Percentiles rank a stretch among this genome's conserved stretches.
Evolutionary conservation across 2,329 filamentous ascomycete species (phyloP).

Genomic region (Ceratocystis smalleyi): DNA sequence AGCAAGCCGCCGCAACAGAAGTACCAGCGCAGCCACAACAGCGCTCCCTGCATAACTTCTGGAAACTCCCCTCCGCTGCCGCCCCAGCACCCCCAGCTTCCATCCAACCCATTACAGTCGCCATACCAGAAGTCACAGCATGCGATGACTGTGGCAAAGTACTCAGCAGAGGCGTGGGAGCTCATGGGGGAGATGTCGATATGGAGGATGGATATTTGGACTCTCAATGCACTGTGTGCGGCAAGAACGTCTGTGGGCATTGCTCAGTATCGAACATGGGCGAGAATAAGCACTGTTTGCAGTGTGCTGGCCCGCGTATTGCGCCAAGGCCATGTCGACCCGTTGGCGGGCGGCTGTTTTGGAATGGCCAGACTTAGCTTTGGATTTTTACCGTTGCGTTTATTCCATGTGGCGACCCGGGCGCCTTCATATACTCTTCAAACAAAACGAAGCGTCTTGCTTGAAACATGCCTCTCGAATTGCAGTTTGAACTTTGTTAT

Average conservation of each 20-base stretch:
- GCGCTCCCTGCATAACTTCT: slow-evolving; percentile 44
- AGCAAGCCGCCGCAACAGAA: not conserved
- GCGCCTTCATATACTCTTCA: not conserved
- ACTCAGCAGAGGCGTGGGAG: slow-evolving; percentile 17
- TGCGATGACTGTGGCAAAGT: slow-evolving; percentile 40
- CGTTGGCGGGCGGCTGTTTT: slow-evolving; percentile 17
- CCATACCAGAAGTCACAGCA: slow-evolving; percentile 21
- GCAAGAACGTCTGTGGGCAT: slow-evolving; percentile 41
- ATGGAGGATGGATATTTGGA: slow-evolving; percentile 20
- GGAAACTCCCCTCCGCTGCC: slow-evolving; percentile 35
- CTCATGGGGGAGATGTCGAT: slow-evolving; percentile 29
- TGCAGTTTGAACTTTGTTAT: too few species aligned
- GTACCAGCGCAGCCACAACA: slow-evolving; percentile 24
- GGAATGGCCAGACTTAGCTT: not conserved
- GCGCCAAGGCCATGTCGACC: slow-evolving; percentile 17
- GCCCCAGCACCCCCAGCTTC: slow-evolving; percentile 17
- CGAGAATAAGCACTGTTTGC: slow-evolving; percentile 36
- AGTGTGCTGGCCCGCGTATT: slow-evolving; percentile 31
- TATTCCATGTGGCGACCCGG: not conserved
- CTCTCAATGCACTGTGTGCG: slow-evolving; percentile 34
- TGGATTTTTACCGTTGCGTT: too few species aligned
- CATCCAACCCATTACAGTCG: not conserved
- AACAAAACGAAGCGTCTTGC: not conserved
- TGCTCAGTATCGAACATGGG: slow-evolving; percentile 45
- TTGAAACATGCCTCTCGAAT: not conserved